Percentiles rank a stretch among this genome's conserved stretches.
Conservation (phyloP, 139 green algal species). For the Spirogloea muscicola region DNA sequence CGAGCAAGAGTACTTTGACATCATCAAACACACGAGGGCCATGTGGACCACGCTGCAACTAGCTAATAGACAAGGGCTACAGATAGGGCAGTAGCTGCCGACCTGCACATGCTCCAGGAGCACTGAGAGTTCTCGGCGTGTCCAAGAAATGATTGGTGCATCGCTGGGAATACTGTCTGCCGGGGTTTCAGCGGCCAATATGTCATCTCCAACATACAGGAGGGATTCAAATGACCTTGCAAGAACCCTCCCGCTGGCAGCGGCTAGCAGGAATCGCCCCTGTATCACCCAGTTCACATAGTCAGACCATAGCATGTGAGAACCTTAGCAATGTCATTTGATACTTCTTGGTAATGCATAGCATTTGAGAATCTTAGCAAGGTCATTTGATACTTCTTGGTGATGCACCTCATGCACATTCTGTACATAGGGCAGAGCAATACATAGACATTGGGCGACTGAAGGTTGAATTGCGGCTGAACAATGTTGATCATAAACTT, state of each 20-base stretch:
- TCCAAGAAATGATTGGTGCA: conserved; percentile 15
- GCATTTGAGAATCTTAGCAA: background rate
- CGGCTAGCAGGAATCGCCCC: conserved; percentile 47
- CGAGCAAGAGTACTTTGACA: background rate
- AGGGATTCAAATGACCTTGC: conserved; percentile 35
- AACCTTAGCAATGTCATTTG: background rate
- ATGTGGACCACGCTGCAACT: background rate
- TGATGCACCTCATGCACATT: background rate
- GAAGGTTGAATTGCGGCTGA: conserved; percentile 21
- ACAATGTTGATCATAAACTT: conserved; percentile 25
- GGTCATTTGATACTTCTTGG: too few relatives aligned
- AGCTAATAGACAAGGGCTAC: too few relatives aligned
- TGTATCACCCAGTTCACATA: background rate
- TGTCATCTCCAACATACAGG: background rate
- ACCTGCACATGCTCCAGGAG: conserved; percentile 40
- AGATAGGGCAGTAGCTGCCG: too few relatives aligned
- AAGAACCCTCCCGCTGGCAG: conserved; percentile 37
- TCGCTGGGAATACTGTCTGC: background rate
- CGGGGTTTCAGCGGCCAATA: background rate
- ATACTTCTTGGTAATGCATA: background rate
- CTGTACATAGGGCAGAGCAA: background rate
- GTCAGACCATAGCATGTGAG: background rate
- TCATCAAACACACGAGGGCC: background rate
- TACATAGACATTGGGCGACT: conserved; percentile 2
- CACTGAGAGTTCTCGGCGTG: conserved; percentile 1